Evolutionary conservation across 2,329 filamentous ascomycete species (phyloP).

Genomic region (Hymenotorrendiella dingleyae): DNA sequence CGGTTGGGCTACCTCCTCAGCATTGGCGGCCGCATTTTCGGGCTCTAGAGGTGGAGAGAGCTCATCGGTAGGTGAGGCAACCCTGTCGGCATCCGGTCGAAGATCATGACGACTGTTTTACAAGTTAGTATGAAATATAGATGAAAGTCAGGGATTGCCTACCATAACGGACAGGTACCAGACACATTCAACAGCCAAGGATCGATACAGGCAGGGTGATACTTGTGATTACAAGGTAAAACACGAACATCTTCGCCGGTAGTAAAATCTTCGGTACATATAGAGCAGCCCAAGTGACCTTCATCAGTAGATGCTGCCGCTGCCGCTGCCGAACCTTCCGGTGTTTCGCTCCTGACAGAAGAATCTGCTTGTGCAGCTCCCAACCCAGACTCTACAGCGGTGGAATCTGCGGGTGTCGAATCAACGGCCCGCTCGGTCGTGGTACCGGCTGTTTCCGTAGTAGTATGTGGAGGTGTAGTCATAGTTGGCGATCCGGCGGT

Average conservation of each 20-base stretch:
- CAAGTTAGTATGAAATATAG: slow-evolving; percentile 8
- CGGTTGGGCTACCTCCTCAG: slow-evolving; percentile 30
- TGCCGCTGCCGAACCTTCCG: slow-evolving; percentile 5
- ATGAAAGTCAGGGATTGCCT: slow-evolving; percentile 30
- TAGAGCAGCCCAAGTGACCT: slow-evolving; percentile 50
- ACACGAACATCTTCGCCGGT: slow-evolving; percentile 63
- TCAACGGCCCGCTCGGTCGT: slow-evolving; percentile 1
- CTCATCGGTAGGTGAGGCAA: slow-evolving; percentile 12
- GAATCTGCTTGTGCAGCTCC: slow-evolving; percentile 18
- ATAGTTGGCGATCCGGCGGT: no score
- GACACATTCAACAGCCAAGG: slow-evolving; percentile 66
- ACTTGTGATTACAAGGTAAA: slow-evolving; percentile 62
- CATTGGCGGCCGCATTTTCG: slow-evolving; percentile 16
- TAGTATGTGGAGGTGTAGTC: slow-evolving; percentile 5
- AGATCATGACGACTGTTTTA: slow-evolving; percentile 33
- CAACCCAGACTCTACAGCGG: slow-evolving; percentile 16
- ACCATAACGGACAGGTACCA: slow-evolving; percentile 65
- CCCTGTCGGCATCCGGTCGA: slow-evolving; percentile 24
- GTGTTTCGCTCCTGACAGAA: slow-evolving; percentile 11
- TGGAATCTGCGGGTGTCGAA: not conserved
- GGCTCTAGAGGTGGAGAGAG: slow-evolving; percentile 25
- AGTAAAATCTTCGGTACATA: slow-evolving; percentile 64
- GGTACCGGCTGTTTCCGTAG: slow-evolving; percentile 1
- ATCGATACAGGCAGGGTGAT: slow-evolving; percentile 62
- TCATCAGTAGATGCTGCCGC: slow-evolving; percentile 11